Evolutionary conservation across 2,329 filamentous ascomycete genomes (phyloP), one percentile per base, ranked within the genome.

Genomic region (Amesomyces nigricolor): DNA sequence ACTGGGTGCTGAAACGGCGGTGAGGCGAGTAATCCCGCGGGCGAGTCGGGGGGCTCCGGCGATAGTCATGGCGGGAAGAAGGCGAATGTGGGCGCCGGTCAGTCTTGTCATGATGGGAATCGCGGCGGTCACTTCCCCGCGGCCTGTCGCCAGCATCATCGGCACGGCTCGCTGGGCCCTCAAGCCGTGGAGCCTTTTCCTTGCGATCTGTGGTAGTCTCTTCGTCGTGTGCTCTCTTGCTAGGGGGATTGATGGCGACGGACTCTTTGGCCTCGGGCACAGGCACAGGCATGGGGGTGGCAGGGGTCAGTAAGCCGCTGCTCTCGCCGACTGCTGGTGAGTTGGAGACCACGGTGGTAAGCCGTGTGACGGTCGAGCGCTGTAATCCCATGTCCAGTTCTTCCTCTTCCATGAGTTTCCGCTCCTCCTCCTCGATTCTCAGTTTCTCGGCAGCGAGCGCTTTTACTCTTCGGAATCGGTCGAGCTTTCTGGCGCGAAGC

Each of bases 321-420:
- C 35, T 43, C 17, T 48, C 51, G 5, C 38, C 4, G 13, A 10
- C 30, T 5, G 37, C 26, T 40, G 29, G 38, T 3, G 45, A 19
- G 35, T 29, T 47, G 7, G 55, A 26, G 26, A 39, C 22, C 9
- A 35, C 43, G 48, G 46, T 53, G 17, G 53, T 17, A 10, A 56
- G 14, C n/a, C 30, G 48, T 11, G 49, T 29, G 5, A 48, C 22
- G 11, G 52, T 54, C 10, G 59, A 43, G 4, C 56, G 54, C 19
- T 51, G 56, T 9, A 62, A 48, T 3, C 45, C 53, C 46, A 58
- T 54, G n/a, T 65, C 63, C 17, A 60, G 47, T 26, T 58, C 63
- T 37, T 62, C 63, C 51, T 66, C 63, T 35, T 63, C 60, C 47
- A 60, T 56, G 5, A 66, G 54, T 39, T 58, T 63, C 16, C 57